Base-by-base conservation (phyloP, 2,329 filamentous ascomycete species). In the Hortaea werneckii region DNA sequence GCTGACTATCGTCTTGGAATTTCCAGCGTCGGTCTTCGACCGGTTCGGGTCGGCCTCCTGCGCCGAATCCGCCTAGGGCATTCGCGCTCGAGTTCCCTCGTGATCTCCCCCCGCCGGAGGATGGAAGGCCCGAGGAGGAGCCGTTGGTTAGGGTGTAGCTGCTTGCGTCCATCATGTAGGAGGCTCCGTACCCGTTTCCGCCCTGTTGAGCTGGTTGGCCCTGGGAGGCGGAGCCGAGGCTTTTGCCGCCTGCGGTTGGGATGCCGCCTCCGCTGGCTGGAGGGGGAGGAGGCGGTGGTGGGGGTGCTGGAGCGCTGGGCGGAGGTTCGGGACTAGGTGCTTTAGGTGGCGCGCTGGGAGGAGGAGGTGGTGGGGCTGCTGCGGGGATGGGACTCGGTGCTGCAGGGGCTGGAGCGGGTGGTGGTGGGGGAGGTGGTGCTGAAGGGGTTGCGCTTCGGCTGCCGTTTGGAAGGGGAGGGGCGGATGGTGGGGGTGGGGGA, bases 21-120 rank as follows among this genome's bases (percentile, higher is more conserved):
- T 82, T 84, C 81, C 88, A 98, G 54, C 90, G 76, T 44, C 74
- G 65, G 64, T 96, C 92, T 51, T 87, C 78, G 42, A 95, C 80
- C 8, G 77, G 67, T 47, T 81, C 5, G 29, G 32, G 13, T 37
- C 13, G 10, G 6, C 42, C 37, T 20, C 26, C 40, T n/a, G 40
- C 20, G 20, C 20, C 4, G 20, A 20, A 20, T 43, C 46, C 51
- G 13, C 52, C 52, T 27, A 43, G 48, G 41, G 30, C 30, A 7
- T 5, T 12, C 20, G 12, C 26, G 30, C 30, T 10, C 4, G 5
- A 29, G 28, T 13, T 8, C 28, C 27, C 27, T 37, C 10, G 12
- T 10, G 41, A 26, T 5, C 29, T n/a, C 20, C 20, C 20, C 20
- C 20, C 20, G 20, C 20, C 20, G 20, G 20, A 20, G 20, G 20